These are phyloP conservation scores for Venturia aucupariae DNA, from an alignment of 2,329 filamentous ascomycete genomes.

Conservation along the genomic window DNA sequence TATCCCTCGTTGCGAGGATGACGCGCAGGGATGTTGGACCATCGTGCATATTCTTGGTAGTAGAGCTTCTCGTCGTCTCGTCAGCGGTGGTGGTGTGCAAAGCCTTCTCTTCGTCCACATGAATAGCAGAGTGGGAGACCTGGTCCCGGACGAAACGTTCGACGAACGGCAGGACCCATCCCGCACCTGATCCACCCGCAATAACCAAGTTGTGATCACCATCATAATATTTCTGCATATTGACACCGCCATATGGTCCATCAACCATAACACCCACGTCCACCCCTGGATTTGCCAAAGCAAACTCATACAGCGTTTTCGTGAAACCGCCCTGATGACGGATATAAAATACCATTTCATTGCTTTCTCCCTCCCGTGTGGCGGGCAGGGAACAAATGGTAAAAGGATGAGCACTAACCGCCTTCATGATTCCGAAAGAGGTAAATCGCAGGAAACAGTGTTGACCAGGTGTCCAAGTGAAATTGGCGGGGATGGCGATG, in stretches of 20 bases:
- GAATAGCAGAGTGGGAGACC: too few species aligned
- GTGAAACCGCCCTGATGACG: constrained; percentile 89
- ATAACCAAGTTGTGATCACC: constrained; percentile 89
- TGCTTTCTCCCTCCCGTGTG: constrained; percentile 77
- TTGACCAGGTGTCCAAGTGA: constrained; percentile 54
- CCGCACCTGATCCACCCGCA: constrained; percentile 71
- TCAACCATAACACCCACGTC: constrained; percentile 89
- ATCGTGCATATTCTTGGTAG: background rate
- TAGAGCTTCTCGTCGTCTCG: background rate
- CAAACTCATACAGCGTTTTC: constrained; percentile 69
- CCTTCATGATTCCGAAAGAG: constrained; percentile 85
- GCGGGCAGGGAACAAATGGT: constrained; percentile 92
- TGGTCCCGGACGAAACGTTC: background rate
- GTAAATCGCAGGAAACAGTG: constrained; percentile 14
- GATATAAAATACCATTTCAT: constrained; percentile 58
- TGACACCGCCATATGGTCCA: constrained; percentile 92
- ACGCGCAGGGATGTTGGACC: constrained; percentile 20
- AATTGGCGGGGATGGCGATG: constrained; percentile 82
- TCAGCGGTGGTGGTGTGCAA: background rate
- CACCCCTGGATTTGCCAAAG: constrained; percentile 25
- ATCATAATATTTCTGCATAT: constrained; percentile 60
- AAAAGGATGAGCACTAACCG: constrained; percentile 81
- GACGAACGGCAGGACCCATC: constrained; percentile 9
- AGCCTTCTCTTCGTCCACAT: constrained; percentile 4
- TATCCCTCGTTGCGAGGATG: constrained; percentile 30